Base-by-base conservation (phyloP, 129 eudicot species). In the Flaveria robusta region DNA sequence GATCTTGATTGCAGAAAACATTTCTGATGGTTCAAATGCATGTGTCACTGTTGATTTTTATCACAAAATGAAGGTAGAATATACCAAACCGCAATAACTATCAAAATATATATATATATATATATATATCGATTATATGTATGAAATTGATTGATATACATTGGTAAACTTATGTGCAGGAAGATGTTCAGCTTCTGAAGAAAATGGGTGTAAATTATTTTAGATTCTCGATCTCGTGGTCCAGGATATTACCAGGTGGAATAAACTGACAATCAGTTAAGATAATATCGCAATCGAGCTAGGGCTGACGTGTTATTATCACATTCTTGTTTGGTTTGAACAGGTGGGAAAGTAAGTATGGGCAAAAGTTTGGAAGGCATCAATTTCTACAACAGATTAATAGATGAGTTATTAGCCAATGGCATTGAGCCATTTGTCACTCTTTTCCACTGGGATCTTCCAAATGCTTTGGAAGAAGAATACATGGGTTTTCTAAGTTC, bases 191-290 rank as follows among this genome's bases (percentile, higher is more conserved):
- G 13, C 9, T 82, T 54, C 39, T 79, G 49, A 79, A 79, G 64
- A 66, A 71, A 39, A 60, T 82, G 59, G 89, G 89, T 1, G 43
- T 86, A 18, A 79, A 79, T 23, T 71, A 68, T 7, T 83, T 66
- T 50, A 76, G 85, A 49, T 75, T 86, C 22, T 86, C 87, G 3
- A 75, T 86, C 24, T 77, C 90, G 20, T 86, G 90, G 90, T 20
- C 90, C 3, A 80, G 90, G 77, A 73, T 86, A 56, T 45, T 86
- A 68, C 68, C 68, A 62, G 68, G 68, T 62, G 68, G 27, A 62
- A 26, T 43, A 8, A 43, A 43, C 49, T 1, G 39, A 34, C 39
- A 5, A 34, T 34, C 5, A 34, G 8, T 34, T 31, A 31, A 31
- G 7, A 31, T 31, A 5, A 31, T 1, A 31, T 31, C 37, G 37